Evolutionary conservation across 257 asterid genomes (phyloP).

Genomic region (Knoxia roxburghii): DNA sequence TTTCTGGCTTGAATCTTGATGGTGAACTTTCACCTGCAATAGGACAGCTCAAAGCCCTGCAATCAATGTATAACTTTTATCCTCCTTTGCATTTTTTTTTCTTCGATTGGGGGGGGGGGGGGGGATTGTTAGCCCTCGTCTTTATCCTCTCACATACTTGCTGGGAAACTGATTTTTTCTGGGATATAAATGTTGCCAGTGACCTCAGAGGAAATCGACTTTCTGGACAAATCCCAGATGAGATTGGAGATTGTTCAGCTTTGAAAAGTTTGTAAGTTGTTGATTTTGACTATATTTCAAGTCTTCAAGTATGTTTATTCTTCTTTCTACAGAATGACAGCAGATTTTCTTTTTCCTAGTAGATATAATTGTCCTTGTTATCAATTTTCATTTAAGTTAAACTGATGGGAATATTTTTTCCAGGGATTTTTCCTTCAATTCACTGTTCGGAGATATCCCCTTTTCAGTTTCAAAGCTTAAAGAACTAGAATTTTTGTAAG

Average conservation of each 20-base stretch:
- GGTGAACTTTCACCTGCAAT: conserved; percentile 94
- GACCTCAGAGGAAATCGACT: conserved; percentile 69
- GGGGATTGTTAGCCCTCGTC: background rate
- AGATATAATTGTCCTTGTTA: background rate
- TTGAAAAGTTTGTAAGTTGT: conserved; percentile 55
- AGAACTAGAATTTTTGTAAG: conserved; percentile 76
- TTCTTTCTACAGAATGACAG: no score
- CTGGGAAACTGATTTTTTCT: background rate
- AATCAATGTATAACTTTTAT: conserved; percentile 48
- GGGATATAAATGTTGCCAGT: conserved; percentile 25
- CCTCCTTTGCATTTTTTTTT: background rate
- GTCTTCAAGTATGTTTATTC: background rate
- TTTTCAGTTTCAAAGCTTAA: conserved; percentile 88
- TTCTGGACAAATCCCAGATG: conserved; percentile 96
- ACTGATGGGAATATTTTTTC: background rate
- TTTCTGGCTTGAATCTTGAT: conserved; percentile 81
- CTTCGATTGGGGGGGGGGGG: background rate
- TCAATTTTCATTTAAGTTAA: background rate
- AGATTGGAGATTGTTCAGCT: conserved; percentile 89
- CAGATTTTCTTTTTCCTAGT: no score
- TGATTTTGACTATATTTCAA: background rate
- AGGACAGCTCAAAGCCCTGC: conserved; percentile 65
- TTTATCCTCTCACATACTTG: background rate
- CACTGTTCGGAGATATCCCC: conserved; percentile 87
- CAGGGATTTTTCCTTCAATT: conserved; percentile 92